Evolutionary conservation across 2,329 filamentous ascomycete genomes (phyloP).

Genomic region (Pezicula rhizophila): DNA sequence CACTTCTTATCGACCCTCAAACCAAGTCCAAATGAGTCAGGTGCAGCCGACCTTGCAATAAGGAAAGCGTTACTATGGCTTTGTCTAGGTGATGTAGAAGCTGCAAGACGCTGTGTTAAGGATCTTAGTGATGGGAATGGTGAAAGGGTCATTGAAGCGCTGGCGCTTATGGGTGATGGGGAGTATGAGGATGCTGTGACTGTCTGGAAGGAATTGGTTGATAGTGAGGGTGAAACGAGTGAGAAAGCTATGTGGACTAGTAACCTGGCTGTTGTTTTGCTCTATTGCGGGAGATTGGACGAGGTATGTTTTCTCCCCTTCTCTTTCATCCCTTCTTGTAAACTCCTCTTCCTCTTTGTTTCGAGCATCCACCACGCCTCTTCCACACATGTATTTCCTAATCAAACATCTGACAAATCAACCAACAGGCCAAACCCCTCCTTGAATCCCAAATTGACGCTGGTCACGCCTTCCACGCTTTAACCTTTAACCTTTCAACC

Average conservation of each 20-base stretch:
- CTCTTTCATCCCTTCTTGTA: background rate
- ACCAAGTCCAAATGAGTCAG: slow-evolving; percentile 17
- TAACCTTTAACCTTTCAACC: slow-evolving; percentile 85
- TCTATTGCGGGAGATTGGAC: slow-evolving; percentile 74
- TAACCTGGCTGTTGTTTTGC: slow-evolving; percentile 75
- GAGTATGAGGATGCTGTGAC: slow-evolving; percentile 59
- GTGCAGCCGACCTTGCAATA: slow-evolving; percentile 34
- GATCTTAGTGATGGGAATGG: slow-evolving; percentile 15
- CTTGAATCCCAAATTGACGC: slow-evolving; percentile 60
- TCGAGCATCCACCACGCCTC: background rate
- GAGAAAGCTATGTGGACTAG: slow-evolving; percentile 68
- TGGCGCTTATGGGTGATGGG: slow-evolving; percentile 74
- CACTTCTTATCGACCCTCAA: slow-evolving; percentile 61
- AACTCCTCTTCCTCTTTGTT: background rate
- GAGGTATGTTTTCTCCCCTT: slow-evolving; percentile 43
- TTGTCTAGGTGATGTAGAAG: slow-evolving; percentile 68
- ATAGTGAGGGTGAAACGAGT: slow-evolving; percentile 27
- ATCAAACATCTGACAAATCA: background rate
- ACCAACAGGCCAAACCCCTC: slow-evolving; percentile 51
- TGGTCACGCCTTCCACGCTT: slow-evolving; percentile 65
- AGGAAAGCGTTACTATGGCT: slow-evolving; percentile 66
- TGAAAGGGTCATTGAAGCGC: slow-evolving; percentile 52
- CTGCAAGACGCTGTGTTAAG: slow-evolving; percentile 52
- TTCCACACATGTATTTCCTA: background rate
- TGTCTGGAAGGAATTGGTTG: slow-evolving; percentile 51